Percentiles rank a stretch among this genome's conserved stretches.
phyloP scores from a whole-genome alignment of 2,329 filamentous ascomycete species.

The Proliferodiscus dingleyae region DNA sequence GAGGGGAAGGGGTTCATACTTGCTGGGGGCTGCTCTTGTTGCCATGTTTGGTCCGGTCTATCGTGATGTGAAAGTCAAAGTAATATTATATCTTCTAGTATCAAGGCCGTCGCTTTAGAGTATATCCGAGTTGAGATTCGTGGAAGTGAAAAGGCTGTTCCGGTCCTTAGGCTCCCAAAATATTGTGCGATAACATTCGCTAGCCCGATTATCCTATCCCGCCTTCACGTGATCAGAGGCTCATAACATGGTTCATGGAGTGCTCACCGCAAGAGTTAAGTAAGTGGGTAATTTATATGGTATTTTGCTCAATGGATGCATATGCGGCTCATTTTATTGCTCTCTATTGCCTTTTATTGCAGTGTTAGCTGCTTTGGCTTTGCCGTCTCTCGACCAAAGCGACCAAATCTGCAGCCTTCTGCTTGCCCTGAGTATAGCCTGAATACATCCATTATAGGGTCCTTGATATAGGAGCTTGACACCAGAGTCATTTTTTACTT shows the following conservation, averaged over 20 bases:
- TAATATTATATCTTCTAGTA: neutral
- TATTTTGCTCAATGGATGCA: constrained; percentile 2
- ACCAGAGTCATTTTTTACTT: neutral
- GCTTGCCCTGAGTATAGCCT: constrained; percentile 12
- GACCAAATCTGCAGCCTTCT: constrained; percentile 11
- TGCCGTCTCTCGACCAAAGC: constrained; percentile 7
- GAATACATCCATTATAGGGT: constrained; percentile 13
- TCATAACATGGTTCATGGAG: too few species aligned
- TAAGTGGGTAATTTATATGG: neutral
- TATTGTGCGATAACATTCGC: neutral
- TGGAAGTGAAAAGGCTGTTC: neutral
- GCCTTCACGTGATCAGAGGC: too few species aligned
- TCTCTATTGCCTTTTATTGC: constrained; percentile 9
- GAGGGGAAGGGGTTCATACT: constrained; percentile 7
- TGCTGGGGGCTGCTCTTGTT: constrained; percentile 16
- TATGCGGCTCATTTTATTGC: constrained; percentile 9
- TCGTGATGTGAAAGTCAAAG: constrained; percentile 6
- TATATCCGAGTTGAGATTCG: neutral
- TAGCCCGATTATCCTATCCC: neutral
- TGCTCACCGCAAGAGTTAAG: neutral
- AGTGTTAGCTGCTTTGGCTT: constrained; percentile 13
- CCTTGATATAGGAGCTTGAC: constrained; percentile 9
- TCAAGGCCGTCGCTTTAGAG: too few species aligned
- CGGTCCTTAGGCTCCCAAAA: neutral
- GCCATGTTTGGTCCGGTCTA: constrained; percentile 42